Evolutionary conservation across 2,329 filamentous ascomycete species (phyloP).

Genomic region (Nemania serpens): DNA sequence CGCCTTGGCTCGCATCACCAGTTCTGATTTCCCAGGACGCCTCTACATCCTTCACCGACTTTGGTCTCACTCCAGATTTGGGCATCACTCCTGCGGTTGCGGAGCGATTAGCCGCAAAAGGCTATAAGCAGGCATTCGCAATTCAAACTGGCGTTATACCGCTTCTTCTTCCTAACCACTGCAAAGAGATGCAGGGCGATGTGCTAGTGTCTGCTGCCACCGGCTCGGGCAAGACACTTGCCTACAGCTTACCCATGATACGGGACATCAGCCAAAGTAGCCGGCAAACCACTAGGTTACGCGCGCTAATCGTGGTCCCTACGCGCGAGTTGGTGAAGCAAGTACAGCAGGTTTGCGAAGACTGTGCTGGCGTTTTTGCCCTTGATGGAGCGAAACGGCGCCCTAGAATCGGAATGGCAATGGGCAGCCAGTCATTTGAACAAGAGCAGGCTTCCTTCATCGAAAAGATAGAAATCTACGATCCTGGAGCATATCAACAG

Average conservation of each 20-base stretch:
- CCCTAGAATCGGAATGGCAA: slow-evolving; percentile 78
- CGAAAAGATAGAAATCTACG: slow-evolving; percentile 60
- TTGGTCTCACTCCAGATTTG: slow-evolving; percentile 52
- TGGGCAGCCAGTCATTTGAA: slow-evolving; percentile 78
- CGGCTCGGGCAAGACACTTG: slow-evolving; percentile 92
- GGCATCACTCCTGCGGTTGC: slow-evolving; percentile 65
- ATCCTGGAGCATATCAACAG: slow-evolving; percentile 60
- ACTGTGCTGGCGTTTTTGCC: slow-evolving; percentile 69
- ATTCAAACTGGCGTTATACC: slow-evolving; percentile 82
- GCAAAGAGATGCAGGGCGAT: slow-evolving; percentile 69
- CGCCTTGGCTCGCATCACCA: slow-evolving; percentile 78
- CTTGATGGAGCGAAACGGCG: slow-evolving; percentile 60
- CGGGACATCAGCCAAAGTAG: slow-evolving; percentile 69
- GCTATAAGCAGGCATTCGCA: slow-evolving; percentile 73
- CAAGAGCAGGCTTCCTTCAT: slow-evolving; percentile 57
- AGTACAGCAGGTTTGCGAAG: slow-evolving; percentile 76
- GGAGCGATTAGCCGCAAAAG: slow-evolving; percentile 67
- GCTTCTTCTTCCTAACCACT: slow-evolving; percentile 68
- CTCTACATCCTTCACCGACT: slow-evolving; percentile 61
- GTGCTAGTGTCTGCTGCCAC: slow-evolving; percentile 91
- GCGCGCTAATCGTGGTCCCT: slow-evolving; percentile 84
- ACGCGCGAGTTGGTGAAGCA: slow-evolving; percentile 90
- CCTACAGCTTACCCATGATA: slow-evolving; percentile 86
- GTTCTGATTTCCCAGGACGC: slow-evolving; percentile 67
- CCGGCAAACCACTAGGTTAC: slow-evolving; percentile 64